These are phyloP conservation scores for Tylopilus sp. DNA, from an alignment of 768 basidiomycete genomes.

Conservation along the genomic window DNA sequence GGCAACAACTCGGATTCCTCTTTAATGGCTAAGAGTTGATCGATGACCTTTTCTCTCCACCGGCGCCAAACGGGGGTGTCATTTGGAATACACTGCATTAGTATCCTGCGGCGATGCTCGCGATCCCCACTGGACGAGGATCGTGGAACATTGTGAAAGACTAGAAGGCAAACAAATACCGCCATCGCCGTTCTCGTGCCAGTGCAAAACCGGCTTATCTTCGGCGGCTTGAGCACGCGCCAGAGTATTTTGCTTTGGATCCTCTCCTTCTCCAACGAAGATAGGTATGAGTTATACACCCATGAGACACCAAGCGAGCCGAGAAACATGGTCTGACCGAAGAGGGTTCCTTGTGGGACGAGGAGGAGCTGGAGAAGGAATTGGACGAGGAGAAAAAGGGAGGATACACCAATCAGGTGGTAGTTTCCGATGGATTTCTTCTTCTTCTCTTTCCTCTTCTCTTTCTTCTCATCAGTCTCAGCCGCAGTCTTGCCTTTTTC, in stretches of 20 bases:
- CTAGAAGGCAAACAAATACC: constrained; percentile 22
- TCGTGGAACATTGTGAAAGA: constrained; percentile 15
- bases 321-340: constrained; percentile 36
- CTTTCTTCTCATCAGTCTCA: background rate
- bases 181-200: constrained; percentile 21
- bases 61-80: constrained; percentile 21
- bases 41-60: constrained; percentile 22
- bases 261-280: constrained; percentile 34
- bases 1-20: background rate
- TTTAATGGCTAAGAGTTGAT: constrained; percentile 10
- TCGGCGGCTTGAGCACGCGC: constrained; percentile 1
- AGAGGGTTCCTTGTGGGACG: constrained; percentile 31
- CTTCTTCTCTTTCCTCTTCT: background rate
- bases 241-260: constrained; percentile 19
- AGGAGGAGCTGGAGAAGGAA: constrained; percentile 34
- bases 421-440: background rate
- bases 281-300: constrained; percentile 32
- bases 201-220: constrained; percentile 12
- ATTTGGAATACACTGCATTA: constrained; percentile 18
- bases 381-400: constrained; percentile 28
- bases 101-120: constrained; percentile 4
- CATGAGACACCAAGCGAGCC: constrained; percentile 31
- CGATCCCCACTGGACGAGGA: background rate
- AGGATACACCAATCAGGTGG: constrained; percentile 23
- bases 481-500: background rate